Base-by-base conservation (phyloP, 306 rosid species). In the Biancaea sappan region DNA sequence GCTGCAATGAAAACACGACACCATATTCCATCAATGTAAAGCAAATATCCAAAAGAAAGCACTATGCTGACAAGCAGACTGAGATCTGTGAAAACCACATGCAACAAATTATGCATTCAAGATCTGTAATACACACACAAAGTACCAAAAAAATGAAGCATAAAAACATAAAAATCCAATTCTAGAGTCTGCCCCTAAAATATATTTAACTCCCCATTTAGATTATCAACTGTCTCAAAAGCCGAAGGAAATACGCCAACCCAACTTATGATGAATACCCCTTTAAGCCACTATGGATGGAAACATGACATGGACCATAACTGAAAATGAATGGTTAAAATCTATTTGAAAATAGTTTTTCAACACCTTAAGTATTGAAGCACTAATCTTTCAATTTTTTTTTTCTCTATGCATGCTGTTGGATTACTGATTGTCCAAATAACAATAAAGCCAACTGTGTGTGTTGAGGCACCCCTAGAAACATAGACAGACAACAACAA, bases 61-160 rank as follows among this genome's bases (percentile, higher is more conserved):
- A 40, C 44, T 41, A 29, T 47, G 57, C 58, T 67, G 26, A 47
- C 72, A 29, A 50, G 47, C 29, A 69, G 44, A 19, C 35, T 19
- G 22, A 50, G 46, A 8, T 47, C 18, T 68, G 74, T 34, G 63
- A 69, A 21, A 34, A 69, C 24, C 18, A 47, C 28, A 71, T 35
- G 35, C 21, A 28, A 28, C 18, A n/a, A 25, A 53, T 28, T 43
- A 26, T 56, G 18, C 31, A 28, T 12, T 41, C 41, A 41, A 56
- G 56, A 35, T 40, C 16, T 9, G n/a, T n/a, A n/a, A n/a, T 6
- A 40, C 18, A 41, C 32, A 14, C 16, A 37, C 37, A 72, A 57
- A 25, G 60, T 18, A 31, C 16, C 34, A 19, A 29, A 41, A 31
- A 69, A 18, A 28, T 16, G 43, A 65, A 65, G 24, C 48, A 7